These are phyloP conservation scores for Daedaleopsis sinensis DNA, from an alignment of 768 basidiomycete genomes.

Conservation along the genomic window DNA sequence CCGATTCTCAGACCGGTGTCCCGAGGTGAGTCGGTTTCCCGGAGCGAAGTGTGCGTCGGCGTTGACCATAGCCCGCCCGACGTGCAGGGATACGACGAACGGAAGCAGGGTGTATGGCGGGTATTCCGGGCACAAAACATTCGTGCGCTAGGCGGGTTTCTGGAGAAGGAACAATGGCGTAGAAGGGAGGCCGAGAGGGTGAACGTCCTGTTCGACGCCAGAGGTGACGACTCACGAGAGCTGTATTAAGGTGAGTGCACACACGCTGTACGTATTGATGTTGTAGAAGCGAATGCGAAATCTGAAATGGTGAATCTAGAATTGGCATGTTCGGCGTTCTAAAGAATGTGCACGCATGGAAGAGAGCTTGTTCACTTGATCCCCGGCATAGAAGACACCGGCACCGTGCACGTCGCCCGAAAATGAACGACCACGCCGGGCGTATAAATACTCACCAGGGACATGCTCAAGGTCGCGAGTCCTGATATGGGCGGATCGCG, in stretches of 20 bases:
- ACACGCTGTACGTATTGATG: background rate
- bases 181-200: conserved; percentile 58
- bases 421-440: too few relatives aligned
- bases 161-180: conserved; percentile 70
- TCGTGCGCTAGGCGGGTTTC: conserved; percentile 58
- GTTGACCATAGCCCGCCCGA: background rate
- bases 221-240: conserved; percentile 67
- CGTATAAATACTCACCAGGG: too few relatives aligned
- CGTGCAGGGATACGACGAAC: conserved; percentile 60
- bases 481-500: background rate
- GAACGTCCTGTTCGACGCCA: conserved; percentile 60
- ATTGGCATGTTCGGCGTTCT: too few relatives aligned
- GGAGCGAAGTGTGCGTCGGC: too few relatives aligned
- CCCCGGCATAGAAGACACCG: too few relatives aligned
- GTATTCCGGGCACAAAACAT: conserved; percentile 80
- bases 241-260: conserved; percentile 46
- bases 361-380: too few relatives aligned
- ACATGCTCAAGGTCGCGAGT: too few relatives aligned
- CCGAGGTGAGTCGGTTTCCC: conserved; percentile 47
- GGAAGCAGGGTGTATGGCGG: conserved; percentile 73
- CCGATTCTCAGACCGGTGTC: conserved; percentile 76
- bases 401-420: too few relatives aligned
- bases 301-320: too few relatives aligned
- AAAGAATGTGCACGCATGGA: too few relatives aligned
- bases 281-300: too few relatives aligned